Percentiles rank a stretch among this genome's conserved stretches.
Conservation (phyloP, 1,284 basidiomycete species). For the Malassezia arunalokei region DNA sequence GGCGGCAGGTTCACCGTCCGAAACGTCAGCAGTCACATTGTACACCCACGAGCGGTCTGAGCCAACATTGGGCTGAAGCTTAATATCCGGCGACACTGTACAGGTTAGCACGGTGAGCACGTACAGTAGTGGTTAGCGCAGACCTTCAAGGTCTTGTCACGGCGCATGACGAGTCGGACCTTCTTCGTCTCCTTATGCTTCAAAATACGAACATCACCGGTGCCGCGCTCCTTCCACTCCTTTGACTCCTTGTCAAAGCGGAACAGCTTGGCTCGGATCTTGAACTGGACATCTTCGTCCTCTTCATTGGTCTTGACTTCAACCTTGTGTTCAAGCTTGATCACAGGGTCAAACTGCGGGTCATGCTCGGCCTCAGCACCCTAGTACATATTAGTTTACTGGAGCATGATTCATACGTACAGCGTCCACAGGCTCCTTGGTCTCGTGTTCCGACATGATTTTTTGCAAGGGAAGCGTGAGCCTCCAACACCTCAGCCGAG, state of each 20-base stretch:
- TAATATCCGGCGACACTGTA: constrained; percentile 78
- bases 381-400: neutral
- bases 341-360: constrained; percentile 87
- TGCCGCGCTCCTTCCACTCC: constrained; percentile 90
- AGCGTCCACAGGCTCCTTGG: constrained; percentile 4
- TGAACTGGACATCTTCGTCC: constrained; percentile 83
- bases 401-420: neutral
- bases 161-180: constrained; percentile 92
- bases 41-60: constrained; percentile 98
- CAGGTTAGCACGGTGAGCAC: constrained; percentile 45
- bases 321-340: constrained; percentile 90
- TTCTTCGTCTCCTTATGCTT: constrained; percentile 77
- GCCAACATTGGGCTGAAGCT: constrained; percentile 90
- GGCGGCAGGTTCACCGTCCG: constrained; percentile 63
- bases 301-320: constrained; percentile 92
- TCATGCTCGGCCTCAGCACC: constrained; percentile 69
- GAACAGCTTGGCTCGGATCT: constrained; percentile 95
- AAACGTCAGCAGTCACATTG: constrained; percentile 82
- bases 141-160: constrained; percentile 99
- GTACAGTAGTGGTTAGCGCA: constrained; percentile 93
- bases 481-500: neutral
- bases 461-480: neutral
- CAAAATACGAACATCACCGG: constrained; percentile 42
- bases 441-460: constrained; percentile 14
- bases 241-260: constrained; percentile 68